phyloP scores from a whole-genome alignment of 768 basidiomycete species.

The Chiua virens region DNA sequence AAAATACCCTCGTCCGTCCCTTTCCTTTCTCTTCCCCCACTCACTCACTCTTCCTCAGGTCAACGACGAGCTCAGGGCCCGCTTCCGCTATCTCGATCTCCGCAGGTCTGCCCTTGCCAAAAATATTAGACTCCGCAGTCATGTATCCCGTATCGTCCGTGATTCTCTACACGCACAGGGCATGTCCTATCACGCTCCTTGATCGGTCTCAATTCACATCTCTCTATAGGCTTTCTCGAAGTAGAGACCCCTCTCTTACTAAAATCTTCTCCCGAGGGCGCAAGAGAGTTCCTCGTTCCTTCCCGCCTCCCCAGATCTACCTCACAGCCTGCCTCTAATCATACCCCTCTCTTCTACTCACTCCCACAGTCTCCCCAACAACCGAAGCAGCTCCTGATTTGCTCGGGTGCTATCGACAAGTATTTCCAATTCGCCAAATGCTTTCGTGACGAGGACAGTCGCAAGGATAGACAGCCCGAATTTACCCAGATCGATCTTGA shows the following conservation, averaged over 20 bases:
- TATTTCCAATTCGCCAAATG: conserved; percentile 95
- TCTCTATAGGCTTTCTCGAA: conserved; percentile 74
- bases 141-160: conserved; percentile 78
- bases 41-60: conserved; percentile 45
- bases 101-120: conserved; percentile 69
- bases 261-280: conserved; percentile 92
- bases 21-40: neutral
- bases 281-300: conserved; percentile 91
- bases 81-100: conserved; percentile 88
- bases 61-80: conserved; percentile 82
- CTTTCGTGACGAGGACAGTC: conserved; percentile 94
- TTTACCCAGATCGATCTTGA: conserved; percentile 97
- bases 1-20: conserved; percentile 65
- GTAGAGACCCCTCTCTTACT: conserved; percentile 92
- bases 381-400: conserved; percentile 90
- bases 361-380: conserved; percentile 95
- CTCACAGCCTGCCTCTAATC: conserved; percentile 20
- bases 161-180: conserved; percentile 73
- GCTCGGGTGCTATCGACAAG: conserved; percentile 83
- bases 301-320: conserved; percentile 50
- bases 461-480: conserved; percentile 94
- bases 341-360: conserved; percentile 69
- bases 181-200: conserved; percentile 31
- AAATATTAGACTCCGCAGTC: conserved; percentile 80
- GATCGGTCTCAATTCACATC: conserved; percentile 9